Evolutionary conservation across 305 asterid genomes (phyloP).

Genomic region (Fraxinus dipetala): DNA sequence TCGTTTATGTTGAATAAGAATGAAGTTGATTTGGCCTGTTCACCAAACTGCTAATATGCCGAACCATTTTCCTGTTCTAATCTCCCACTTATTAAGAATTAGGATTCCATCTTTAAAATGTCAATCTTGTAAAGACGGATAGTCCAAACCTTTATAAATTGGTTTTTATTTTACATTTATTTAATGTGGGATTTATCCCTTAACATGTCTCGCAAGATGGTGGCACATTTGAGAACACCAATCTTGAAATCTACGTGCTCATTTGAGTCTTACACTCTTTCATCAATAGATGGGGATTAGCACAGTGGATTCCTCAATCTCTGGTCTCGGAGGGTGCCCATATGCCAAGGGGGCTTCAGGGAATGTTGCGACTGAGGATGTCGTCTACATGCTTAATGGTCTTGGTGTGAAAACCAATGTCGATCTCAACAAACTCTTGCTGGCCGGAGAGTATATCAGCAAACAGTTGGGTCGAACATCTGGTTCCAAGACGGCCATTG

Average conservation of each 20-base stretch:
- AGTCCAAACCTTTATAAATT: not conserved
- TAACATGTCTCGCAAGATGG: not conserved
- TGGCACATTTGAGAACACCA: not conserved
- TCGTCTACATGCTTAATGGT: constrained; percentile 85
- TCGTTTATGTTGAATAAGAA: not conserved
- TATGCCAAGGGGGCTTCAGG: constrained; percentile 97
- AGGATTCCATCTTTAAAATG: not conserved
- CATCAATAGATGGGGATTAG: constrained; percentile 76
- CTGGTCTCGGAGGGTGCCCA: constrained; percentile 97
- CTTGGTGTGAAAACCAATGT: constrained; percentile 73
- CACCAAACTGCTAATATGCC: not conserved
- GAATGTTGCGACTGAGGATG: constrained; percentile 95
- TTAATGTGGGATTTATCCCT: not conserved
- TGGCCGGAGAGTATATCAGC: constrained; percentile 75
- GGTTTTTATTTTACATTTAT: not conserved
- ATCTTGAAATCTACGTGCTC: not conserved
- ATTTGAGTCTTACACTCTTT: not conserved
- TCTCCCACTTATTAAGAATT: not conserved
- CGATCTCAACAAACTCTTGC: constrained; percentile 66
- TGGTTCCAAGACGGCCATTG: constrained; percentile 85
- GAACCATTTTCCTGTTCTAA: not conserved
- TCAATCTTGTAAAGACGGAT: not conserved
- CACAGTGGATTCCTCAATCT: constrained; percentile 82
- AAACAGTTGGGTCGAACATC: constrained; percentile 59
- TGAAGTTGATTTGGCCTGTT: not conserved